A percentile compares a stretch with the other conserved stretches of the same genome.
Evolutionary conservation across 495 filamentous ascomycete species (phyloP).

Genomic region (Saxispiralis lemnorum): DNA sequence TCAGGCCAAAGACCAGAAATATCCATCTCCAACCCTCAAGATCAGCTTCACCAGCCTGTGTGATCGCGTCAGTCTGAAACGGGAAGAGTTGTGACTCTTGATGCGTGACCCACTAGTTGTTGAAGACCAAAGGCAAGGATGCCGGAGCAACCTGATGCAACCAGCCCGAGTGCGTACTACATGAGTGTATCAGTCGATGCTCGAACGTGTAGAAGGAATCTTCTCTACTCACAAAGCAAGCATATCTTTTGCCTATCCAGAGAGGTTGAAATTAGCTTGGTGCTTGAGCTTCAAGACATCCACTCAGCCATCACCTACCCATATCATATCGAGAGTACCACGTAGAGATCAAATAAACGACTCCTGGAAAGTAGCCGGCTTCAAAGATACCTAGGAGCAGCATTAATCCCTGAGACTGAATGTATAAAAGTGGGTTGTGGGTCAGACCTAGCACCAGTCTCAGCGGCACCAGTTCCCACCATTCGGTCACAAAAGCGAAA

Average conservation of each 20-base stretch:
- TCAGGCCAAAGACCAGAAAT: background rate
- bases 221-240: background rate
- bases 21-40: background rate
- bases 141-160: constrained; percentile 24
- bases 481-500: constrained; percentile 9
- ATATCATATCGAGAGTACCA: background rate
- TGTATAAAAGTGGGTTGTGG: no score
- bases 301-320: constrained; percentile 39
- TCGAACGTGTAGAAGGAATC: background rate
- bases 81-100: constrained; percentile 7
- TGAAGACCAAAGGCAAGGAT: constrained; percentile 21
- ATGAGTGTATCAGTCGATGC: no score
- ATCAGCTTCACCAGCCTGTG: background rate
- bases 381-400: constrained; percentile 9
- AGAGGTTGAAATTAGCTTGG: no score
- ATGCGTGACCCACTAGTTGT: background rate
- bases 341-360: background rate
- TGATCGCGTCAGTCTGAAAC: no score
- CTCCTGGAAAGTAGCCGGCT: constrained; percentile 14
- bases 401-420: background rate
- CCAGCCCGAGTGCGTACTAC: constrained; percentile 28
- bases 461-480: constrained; percentile 9
- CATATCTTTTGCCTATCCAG: background rate
- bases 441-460: constrained; percentile 12
- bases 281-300: constrained; percentile 46